Percentiles rank a stretch among this genome's conserved stretches.
phyloP scores from a whole-genome alignment of 1,284 basidiomycete species.

The Rugosomyces carneus region DNA sequence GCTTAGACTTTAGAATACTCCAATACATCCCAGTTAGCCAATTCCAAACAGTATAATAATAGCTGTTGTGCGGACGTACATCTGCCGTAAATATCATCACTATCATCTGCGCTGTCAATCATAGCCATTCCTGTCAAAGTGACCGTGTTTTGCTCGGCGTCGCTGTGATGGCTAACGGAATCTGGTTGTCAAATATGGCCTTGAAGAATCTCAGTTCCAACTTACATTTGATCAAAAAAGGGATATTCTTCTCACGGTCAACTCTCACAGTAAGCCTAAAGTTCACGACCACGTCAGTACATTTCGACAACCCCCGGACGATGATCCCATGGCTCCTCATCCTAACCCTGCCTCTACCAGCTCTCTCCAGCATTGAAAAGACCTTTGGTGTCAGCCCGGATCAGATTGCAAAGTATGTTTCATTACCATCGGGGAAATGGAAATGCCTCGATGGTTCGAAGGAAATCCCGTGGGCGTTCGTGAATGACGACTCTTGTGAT shows the following conservation, averaged over 20 bases:
- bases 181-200: too few relatives aligned
- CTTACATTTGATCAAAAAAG: neutral
- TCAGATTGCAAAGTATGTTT: slow-evolving; percentile 40
- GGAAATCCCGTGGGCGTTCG: slow-evolving; percentile 66
- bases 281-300: slow-evolving; percentile 27
- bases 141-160: too few relatives aligned
- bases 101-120: too few relatives aligned
- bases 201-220: neutral
- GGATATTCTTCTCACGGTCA: neutral
- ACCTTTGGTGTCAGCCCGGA: slow-evolving; percentile 44
- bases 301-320: slow-evolving; percentile 11
- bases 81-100: too few relatives aligned
- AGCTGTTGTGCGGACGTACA: too few relatives aligned
- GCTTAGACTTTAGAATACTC: too few relatives aligned
- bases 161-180: too few relatives aligned
- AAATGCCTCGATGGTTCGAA: slow-evolving; percentile 69
- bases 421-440: slow-evolving; percentile 50
- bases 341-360: slow-evolving; percentile 31
- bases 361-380: slow-evolving; percentile 36
- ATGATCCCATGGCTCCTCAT: slow-evolving; percentile 47
- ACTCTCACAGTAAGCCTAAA: slow-evolving; percentile 3
- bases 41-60: neutral
- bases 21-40: neutral
- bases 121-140: too few relatives aligned
- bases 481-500: slow-evolving; percentile 96